Base-by-base conservation (phyloP, 345 rosid genomes). In the Lagerstroemia speciosa region DNA sequence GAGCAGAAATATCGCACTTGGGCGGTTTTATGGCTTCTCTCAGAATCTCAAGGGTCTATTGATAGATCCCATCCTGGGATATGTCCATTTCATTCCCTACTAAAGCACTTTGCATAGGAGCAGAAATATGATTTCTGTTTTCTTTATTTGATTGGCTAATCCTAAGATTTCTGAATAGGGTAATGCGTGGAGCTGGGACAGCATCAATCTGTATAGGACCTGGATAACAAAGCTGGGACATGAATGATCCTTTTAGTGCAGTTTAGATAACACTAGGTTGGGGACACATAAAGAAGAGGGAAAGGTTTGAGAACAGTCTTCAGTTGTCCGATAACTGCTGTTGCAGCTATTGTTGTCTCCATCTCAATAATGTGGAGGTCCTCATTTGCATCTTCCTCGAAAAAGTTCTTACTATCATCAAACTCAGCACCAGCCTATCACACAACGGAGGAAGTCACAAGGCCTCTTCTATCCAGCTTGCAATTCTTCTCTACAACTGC, bases 401-500 rank as follows among this genome's bases (percentile, higher is more conserved):
- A 37, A 20, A 69, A 41, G 8, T 57, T 69, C 32, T 46, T 69
- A 8, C 58, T 8, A 0, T 40, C 65, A 8, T 69, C 65, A 0
- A 19, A 14, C 24, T 57, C 61, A 10, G 8, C 29, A 60, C 52
- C 57, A 17, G 63, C 34, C 65, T 41, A 27, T 69, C 52, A 30
- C 24, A 32, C 41, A 32, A 15, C 33, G 7, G 62, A 27, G 29
- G 63, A 30, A 27, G 63, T 58, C 34, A 58, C 29, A 58, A 27
- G 37, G 33, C 52, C 66, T 31, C 66, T 50, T 6, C 31, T 50
- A 57, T 53, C 5, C 50, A 20, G 68, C 38, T 66, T 72, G 67
- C 65, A 38, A 53, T 75, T 55, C 7, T 68, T 67, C 29, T 68
- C 74, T 45, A 60, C 68, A 37, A 67, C 74, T 52, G 38, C 68